phyloP scores from a whole-genome alignment of 2,329 filamentous ascomycete species.

The Karstenula rhodostoma region DNA sequence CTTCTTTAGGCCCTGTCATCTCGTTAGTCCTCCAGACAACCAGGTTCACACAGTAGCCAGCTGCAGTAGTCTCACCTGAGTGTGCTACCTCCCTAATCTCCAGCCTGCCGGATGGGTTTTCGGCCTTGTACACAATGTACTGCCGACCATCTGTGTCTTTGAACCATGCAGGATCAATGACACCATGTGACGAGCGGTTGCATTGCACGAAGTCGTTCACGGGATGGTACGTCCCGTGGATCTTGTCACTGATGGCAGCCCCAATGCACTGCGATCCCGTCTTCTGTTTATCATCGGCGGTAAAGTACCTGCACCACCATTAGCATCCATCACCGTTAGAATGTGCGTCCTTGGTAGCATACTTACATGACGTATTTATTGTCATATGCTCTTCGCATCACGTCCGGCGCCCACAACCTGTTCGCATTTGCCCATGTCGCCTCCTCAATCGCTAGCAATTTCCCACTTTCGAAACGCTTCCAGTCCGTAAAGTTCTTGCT shows the following conservation, averaged over 20 bases:
- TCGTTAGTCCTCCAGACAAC: background rate
- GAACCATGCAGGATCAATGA: constrained; percentile 14
- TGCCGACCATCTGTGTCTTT: constrained; percentile 12
- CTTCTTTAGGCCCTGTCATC: constrained; percentile 4
- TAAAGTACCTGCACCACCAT: constrained; percentile 1
- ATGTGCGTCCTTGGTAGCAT: too few relatives aligned
- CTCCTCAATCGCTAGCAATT: constrained; percentile 9
- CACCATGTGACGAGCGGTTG: constrained; percentile 11
- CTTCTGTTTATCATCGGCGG: constrained; percentile 7
- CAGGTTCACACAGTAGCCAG: background rate
- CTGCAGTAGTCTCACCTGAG: background rate
- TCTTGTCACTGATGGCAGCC: constrained; percentile 9
- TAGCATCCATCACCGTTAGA: background rate
- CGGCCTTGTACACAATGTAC: constrained; percentile 11
- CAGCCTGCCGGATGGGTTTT: background rate
- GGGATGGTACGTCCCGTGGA: constrained; percentile 8
- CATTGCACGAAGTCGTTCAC: constrained; percentile 16
- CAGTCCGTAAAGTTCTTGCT: constrained; percentile 3
- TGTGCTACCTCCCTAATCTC: constrained; percentile 12
- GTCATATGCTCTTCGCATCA: constrained; percentile 6
- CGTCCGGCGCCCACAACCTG: constrained; percentile 11
- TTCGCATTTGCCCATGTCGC: constrained; percentile 7
- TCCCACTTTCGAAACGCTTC: constrained; percentile 1
- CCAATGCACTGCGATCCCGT: constrained; percentile 1
- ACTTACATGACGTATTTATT: constrained; percentile 12